Percentiles rank a stretch among this genome's conserved stretches.
phyloP scores from a whole-genome alignment of 108 stramenopile species.

The Aurantiochytrium sp. region DNA sequence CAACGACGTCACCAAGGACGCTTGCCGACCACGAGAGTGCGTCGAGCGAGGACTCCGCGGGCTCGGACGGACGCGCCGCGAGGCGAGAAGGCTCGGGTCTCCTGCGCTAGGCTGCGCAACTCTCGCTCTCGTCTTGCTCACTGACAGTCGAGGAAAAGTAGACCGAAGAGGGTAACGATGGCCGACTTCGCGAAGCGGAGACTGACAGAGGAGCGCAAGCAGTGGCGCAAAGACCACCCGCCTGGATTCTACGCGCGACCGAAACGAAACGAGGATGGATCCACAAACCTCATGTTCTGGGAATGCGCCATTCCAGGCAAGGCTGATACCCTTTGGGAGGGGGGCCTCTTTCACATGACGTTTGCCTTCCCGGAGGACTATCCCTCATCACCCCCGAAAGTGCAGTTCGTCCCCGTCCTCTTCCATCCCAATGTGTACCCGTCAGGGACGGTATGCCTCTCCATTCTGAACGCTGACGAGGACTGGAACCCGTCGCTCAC shows the following conservation, averaged over 20 bases:
- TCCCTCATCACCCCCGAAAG: conserved; percentile 94
- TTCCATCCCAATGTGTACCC: conserved; percentile 84
- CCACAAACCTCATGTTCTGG: conserved; percentile 88
- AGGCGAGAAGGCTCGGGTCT: too few relatives aligned
- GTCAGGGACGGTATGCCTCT: conserved; percentile 91
- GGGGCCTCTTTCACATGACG: conserved; percentile 85
- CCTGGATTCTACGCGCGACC: conserved; percentile 93
- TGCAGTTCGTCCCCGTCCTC: conserved; percentile 78
- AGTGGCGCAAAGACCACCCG: conserved; percentile 84
- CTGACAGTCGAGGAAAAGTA: too few relatives aligned
- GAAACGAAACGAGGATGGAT: conserved; percentile 68
- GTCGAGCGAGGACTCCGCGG: too few relatives aligned
- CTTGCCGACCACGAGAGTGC: too few relatives aligned
- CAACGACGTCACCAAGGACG: too few relatives aligned
- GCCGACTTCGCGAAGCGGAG: conserved; percentile 45
- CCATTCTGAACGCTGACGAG: conserved; percentile 94
- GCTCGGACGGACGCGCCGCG: too few relatives aligned
- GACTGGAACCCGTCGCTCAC: conserved; percentile 98
- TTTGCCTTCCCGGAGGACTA: conserved; percentile 95
- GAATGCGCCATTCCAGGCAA: conserved; percentile 88
- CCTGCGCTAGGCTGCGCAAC: too few relatives aligned
- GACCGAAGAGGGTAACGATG: neutral
- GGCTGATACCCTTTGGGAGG: conserved; percentile 44
- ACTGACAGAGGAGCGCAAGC: conserved; percentile 78
- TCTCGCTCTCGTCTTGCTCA: too few relatives aligned